A percentile compares a stretch with the other conserved stretches of the same genome.
These are phyloP conservation scores for Periconia digitata DNA, from an alignment of 2,329 filamentous ascomycete genomes.

Conservation along the genomic window DNA sequence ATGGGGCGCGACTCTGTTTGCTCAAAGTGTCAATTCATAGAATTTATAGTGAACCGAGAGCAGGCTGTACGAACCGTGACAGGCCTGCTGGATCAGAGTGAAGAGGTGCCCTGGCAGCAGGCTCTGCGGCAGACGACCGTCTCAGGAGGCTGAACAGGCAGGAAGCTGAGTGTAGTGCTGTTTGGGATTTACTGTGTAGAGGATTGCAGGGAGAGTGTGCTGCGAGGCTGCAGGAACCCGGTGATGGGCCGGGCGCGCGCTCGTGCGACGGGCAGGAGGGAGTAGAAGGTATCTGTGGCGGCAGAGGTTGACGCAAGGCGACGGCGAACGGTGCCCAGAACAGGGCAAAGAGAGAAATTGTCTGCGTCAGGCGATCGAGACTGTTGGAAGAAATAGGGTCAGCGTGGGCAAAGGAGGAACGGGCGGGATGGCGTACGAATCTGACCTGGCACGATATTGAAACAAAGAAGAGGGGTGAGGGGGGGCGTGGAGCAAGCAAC, in stretches of 20 bases:
- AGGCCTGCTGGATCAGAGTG: slow-evolving; percentile 23
- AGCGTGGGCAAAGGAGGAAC: not conserved
- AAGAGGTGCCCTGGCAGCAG: slow-evolving; percentile 25
- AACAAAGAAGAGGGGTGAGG: slow-evolving; percentile 37
- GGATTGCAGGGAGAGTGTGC: slow-evolving; percentile 15
- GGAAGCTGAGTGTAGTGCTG: not conserved
- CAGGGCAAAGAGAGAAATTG: not conserved
- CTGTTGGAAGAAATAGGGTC: not conserved
- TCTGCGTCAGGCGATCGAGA: not conserved
- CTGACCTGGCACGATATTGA: slow-evolving; percentile 33
- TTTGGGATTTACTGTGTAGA: slow-evolving; percentile 1
- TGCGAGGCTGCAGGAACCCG: slow-evolving; percentile 24
- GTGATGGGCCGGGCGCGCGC: slow-evolving; percentile 10
- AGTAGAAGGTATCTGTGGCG: not conserved
- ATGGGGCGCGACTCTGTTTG: slow-evolving; percentile 26
- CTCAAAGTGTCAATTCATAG: slow-evolving; percentile 34
- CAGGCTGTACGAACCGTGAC: slow-evolving; percentile 39
- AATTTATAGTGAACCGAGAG: slow-evolving; percentile 10
- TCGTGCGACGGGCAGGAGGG: slow-evolving; percentile 16
- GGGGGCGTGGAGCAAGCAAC: slow-evolving; percentile 15
- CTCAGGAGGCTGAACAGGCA: not conserved
- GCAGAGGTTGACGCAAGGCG: slow-evolving; percentile 11
- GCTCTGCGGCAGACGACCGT: slow-evolving; percentile 35
- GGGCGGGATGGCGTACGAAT: slow-evolving; percentile 34
- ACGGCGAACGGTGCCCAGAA: slow-evolving; percentile 2